Conservation (phyloP, 2,329 filamentous ascomycete genomes). For the Colletotrichum navitas region DNA sequence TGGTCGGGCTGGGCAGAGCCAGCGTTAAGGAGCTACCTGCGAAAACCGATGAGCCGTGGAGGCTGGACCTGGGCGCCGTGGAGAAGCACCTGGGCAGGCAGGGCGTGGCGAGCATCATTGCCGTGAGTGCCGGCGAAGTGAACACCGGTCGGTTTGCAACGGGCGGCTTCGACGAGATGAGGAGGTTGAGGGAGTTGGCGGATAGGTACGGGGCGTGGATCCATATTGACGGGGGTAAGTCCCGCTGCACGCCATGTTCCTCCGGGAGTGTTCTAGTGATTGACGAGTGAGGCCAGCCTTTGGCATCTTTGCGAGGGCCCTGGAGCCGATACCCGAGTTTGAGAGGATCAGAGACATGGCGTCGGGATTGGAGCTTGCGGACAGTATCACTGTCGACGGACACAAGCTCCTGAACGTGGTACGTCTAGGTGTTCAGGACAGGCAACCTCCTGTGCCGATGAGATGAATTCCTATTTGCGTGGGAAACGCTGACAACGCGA, state of each 20-base stretch:
- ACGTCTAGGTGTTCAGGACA: conserved; percentile 48
- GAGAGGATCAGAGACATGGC: conserved; percentile 61
- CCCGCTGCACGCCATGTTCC: background rate
- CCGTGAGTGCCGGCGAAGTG: conserved; percentile 87
- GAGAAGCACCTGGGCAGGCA: conserved; percentile 67
- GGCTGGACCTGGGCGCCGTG: conserved; percentile 75
- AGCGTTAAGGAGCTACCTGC: conserved; percentile 73
- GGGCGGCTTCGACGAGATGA: conserved; percentile 70
- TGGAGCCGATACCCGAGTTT: conserved; percentile 71
- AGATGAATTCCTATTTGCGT: background rate
- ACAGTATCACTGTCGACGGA: conserved; percentile 87
- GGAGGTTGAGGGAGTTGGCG: conserved; percentile 74
- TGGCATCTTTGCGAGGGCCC: conserved; percentile 80
- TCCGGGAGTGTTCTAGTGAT: conserved; percentile 16
- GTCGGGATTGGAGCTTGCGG: conserved; percentile 81
- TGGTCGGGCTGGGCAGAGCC: conserved; percentile 81
- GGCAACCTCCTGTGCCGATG: background rate
- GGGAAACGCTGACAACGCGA: background rate
- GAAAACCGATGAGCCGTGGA: conserved; percentile 70
- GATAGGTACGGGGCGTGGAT: conserved; percentile 85
- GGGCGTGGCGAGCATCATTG: conserved; percentile 78
- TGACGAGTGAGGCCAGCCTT: conserved; percentile 70
- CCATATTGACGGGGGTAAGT: conserved; percentile 83
- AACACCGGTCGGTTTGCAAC: conserved; percentile 86
- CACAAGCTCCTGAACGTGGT: conserved; percentile 95